Conservation (phyloP, 495 filamentous ascomycete genomes). For the Letharia columbiana region DNA sequence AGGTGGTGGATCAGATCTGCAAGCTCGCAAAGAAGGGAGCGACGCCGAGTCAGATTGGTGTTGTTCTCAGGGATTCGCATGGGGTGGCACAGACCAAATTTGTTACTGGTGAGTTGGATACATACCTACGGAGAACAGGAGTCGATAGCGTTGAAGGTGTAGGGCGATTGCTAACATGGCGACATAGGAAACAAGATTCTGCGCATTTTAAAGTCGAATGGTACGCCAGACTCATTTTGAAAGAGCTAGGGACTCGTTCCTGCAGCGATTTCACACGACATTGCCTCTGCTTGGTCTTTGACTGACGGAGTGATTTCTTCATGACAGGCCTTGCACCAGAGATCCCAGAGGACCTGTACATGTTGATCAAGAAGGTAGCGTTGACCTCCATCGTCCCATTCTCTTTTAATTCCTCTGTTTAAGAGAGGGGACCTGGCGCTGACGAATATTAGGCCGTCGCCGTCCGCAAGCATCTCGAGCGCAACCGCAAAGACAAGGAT, state of each 20-base stretch:
- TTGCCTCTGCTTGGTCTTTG: constrained; percentile 94
- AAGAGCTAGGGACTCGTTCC: not conserved
- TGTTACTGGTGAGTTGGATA: constrained; percentile 71
- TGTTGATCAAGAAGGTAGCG: constrained; percentile 97
- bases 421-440: not conserved
- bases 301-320: constrained; percentile 87
- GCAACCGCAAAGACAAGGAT: constrained; percentile 99
- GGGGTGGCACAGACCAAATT: constrained; percentile 95
- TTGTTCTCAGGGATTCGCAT: constrained; percentile 92
- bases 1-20: constrained; percentile 98
- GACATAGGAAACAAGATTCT: constrained; percentile 94
- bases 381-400: not conserved
- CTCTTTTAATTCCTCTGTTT: not conserved
- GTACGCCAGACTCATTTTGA: constrained; percentile 47
- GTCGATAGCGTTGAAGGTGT: too few relatives aligned
- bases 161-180: not conserved
- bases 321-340: constrained; percentile 89
- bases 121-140: too few relatives aligned
- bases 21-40: constrained; percentile 94
- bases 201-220: constrained; percentile 89
- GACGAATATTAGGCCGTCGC: constrained; percentile 62
- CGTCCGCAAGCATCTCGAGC: constrained; percentile 99
- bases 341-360: constrained; percentile 94
- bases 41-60: constrained; percentile 97
- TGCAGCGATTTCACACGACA: constrained; percentile 20